phyloP scores from a whole-genome alignment of 2,329 filamentous ascomycete genomes.

The Sphaerulina musiva region DNA sequence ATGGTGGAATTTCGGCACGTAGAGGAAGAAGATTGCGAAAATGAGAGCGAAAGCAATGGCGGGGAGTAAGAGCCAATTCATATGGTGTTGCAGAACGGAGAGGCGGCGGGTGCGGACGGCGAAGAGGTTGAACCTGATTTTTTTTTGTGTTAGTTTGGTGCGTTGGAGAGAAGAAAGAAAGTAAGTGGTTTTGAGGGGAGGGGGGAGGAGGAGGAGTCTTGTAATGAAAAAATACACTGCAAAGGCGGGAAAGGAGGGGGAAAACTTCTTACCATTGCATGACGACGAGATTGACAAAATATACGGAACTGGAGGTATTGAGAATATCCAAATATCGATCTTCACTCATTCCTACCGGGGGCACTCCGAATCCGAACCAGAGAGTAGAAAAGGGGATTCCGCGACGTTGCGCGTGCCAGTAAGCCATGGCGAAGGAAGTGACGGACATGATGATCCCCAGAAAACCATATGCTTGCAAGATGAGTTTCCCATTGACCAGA shows the following conservation, averaged over 20 bases:
- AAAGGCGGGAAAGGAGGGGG: too few relatives aligned
- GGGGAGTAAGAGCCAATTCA: constrained; percentile 64
- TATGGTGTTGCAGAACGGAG: constrained; percentile 65
- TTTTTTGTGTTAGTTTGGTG: not conserved
- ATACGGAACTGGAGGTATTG: constrained; percentile 64
- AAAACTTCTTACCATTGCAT: constrained; percentile 47
- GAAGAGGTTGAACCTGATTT: constrained; percentile 63
- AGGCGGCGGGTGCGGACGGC: constrained; percentile 56
- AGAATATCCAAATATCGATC: constrained; percentile 52
- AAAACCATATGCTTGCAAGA: constrained; percentile 66
- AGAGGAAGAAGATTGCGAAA: constrained; percentile 61
- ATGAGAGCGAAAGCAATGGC: constrained; percentile 62
- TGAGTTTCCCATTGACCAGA: constrained; percentile 66
- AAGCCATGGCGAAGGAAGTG: constrained; percentile 41
- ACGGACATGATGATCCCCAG: constrained; percentile 52
- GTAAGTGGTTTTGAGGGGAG: too few relatives aligned
- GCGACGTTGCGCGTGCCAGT: constrained; percentile 40
- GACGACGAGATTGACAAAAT: constrained; percentile 73
- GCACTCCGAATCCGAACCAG: constrained; percentile 61
- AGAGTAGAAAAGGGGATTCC: constrained; percentile 61
- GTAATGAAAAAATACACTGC: too few relatives aligned
- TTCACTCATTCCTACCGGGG: constrained; percentile 43
- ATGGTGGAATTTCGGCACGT: constrained; percentile 58
- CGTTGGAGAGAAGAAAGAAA: too few relatives aligned
- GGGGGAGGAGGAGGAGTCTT: too few relatives aligned